Conservation (phyloP, 2,329 filamentous ascomycete genomes). For the Amylocarpus encephaloides region DNA sequence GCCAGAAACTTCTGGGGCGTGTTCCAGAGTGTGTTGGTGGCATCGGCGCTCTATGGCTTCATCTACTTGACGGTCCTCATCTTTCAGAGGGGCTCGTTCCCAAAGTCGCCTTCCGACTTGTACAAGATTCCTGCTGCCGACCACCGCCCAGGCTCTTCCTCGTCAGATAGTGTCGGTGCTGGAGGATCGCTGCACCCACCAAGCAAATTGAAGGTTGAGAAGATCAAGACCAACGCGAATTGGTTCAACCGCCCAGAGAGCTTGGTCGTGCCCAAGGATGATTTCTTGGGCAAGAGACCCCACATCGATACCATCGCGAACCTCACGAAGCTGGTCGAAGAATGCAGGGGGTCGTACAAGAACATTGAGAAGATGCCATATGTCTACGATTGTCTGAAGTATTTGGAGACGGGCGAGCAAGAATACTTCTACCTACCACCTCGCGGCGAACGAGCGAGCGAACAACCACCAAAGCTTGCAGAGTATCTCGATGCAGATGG, state of each 20-base stretch:
- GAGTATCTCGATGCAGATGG: conserved; percentile 33
- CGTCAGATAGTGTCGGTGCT: conserved; percentile 11
- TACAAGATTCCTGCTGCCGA: conserved; percentile 17
- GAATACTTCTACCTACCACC: conserved; percentile 44
- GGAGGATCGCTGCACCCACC: conserved; percentile 13
- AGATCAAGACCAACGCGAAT: conserved; percentile 46
- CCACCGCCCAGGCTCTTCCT: conserved; percentile 12
- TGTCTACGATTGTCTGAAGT: conserved; percentile 46
- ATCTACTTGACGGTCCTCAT: conserved; percentile 26
- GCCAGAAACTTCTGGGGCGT: conserved; percentile 24
- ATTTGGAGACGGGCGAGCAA: conserved; percentile 41
- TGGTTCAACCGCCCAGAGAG: conserved; percentile 47
- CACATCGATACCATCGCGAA: conserved; percentile 48
- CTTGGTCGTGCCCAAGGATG: conserved; percentile 43
- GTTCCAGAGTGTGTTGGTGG: conserved; percentile 27
- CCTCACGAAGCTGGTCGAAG: conserved; percentile 43
- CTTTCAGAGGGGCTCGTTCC: conserved; percentile 24
- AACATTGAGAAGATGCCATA: conserved; percentile 50
- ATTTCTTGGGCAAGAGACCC: conserved; percentile 44
- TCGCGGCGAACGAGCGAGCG: conserved; percentile 27
- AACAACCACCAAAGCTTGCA: conserved; percentile 27
- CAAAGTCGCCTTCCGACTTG: conserved; percentile 25
- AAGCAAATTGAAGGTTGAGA: conserved; percentile 31
- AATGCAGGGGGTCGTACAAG: conserved; percentile 44
- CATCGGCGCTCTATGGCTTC: conserved; percentile 24